Percentiles rank a stretch among this genome's conserved stretches.
These are phyloP conservation scores for Syzygium syzygioides DNA, from an alignment of 441 rosid species.

Conservation along the genomic window DNA sequence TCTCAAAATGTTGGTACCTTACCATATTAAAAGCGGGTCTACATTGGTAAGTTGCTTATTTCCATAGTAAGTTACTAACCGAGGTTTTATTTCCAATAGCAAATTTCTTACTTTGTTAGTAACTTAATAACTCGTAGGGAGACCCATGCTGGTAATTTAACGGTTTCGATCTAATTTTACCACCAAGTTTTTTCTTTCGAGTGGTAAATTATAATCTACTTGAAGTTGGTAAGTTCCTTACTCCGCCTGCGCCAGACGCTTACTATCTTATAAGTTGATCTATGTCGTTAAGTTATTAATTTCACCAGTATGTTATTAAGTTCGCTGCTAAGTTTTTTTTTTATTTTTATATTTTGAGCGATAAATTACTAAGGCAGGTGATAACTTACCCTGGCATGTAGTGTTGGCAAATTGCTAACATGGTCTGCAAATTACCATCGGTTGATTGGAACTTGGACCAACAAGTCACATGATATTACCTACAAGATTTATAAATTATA, in stretches of 20 bases:
- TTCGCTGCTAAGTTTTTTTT: too few relatives aligned
- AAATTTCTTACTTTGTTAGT: background rate
- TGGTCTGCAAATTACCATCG: background rate
- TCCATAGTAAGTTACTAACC: background rate
- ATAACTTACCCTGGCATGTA: background rate
- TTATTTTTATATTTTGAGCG: background rate
- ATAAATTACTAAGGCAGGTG: background rate
- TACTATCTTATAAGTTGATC: too few relatives aligned
- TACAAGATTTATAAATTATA: too few relatives aligned
- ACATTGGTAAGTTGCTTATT: background rate
- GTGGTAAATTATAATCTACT: background rate
- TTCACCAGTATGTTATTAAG: background rate
- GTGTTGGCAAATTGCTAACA: background rate
- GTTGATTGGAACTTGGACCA: background rate
- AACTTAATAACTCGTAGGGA: background rate
- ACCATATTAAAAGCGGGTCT: background rate
- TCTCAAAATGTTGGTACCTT: background rate
- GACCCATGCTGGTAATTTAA: background rate
- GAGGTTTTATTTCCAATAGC: background rate
- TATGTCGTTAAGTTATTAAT: background rate
- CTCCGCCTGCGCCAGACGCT: background rate
- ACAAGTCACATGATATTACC: background rate
- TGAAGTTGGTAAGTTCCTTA: too few relatives aligned
- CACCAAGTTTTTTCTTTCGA: background rate
- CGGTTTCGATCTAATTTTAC: background rate